phyloP scores from a whole-genome alignment of 2,329 filamentous ascomycete genomes.

The Dothideomycetes sp. region DNA sequence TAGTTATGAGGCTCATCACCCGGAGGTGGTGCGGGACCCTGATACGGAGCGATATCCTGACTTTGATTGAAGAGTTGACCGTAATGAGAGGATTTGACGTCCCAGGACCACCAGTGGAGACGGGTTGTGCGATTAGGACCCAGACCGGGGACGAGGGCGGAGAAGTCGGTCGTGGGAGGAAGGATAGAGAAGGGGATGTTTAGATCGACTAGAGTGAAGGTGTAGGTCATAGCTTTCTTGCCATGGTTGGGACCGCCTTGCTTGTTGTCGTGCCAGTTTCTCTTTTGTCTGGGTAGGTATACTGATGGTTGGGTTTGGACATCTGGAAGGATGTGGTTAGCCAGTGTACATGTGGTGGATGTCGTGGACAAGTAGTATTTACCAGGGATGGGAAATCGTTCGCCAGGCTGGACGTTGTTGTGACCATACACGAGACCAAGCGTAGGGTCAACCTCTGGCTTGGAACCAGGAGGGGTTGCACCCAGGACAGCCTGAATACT shows the following conservation, averaged over 20 bases:
- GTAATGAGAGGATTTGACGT: conserved; percentile 16
- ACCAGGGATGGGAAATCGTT: conserved; percentile 1
- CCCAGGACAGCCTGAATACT: neutral
- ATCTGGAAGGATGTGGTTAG: neutral
- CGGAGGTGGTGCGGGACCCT: conserved; percentile 19
- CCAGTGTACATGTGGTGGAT: neutral
- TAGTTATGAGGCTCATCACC: conserved; percentile 24
- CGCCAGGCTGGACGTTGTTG: neutral
- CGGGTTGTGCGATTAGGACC: conserved; percentile 22
- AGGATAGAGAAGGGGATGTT: conserved; percentile 17
- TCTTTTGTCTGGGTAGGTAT: neutral
- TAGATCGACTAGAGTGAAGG: conserved; percentile 22
- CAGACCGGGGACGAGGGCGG: conserved; percentile 18
- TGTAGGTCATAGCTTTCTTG: conserved; percentile 15
- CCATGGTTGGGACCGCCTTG: too few relatives aligned
- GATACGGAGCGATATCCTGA: conserved; percentile 19
- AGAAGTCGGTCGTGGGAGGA: conserved; percentile 15
- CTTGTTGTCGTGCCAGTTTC: neutral
- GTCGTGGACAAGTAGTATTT: neutral
- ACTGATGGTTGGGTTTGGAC: conserved; percentile 9
- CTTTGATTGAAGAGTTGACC: conserved; percentile 17
- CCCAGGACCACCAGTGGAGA: conserved; percentile 24
- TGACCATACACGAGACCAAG: neutral
- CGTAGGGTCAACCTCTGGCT: neutral
- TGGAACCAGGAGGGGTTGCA: conserved; percentile 3